Conservation (phyloP, 2,329 filamentous ascomycete genomes). For the Tolypocladium capitatum region DNA sequence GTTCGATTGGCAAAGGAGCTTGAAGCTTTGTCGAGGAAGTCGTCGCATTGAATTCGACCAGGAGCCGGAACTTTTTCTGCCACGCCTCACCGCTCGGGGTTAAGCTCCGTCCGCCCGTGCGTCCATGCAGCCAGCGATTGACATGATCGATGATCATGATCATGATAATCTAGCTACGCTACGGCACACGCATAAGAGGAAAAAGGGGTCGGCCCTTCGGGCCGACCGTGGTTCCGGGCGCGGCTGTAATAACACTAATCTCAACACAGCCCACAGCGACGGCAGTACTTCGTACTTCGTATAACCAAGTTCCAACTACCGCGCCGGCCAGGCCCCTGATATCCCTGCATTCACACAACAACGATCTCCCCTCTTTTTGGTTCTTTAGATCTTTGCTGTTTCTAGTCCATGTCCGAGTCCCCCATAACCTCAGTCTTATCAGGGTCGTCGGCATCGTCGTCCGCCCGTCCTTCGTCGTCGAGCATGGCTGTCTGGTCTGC, state of each 20-base stretch:
- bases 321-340: not conserved
- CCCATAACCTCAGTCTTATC: slow-evolving; percentile 24
- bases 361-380: too few species aligned
- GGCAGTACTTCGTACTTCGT: too few species aligned
- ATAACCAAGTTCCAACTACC: not conserved
- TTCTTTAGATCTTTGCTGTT: not conserved
- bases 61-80: slow-evolving; percentile 7
- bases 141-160: too few species aligned
- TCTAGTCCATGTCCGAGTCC: slow-evolving; percentile 21
- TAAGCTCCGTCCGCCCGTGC: not conserved
- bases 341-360: not conserved
- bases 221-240: too few species aligned
- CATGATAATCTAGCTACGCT: too few species aligned
- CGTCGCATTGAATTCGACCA: not conserved
- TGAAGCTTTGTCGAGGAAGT: not conserved
- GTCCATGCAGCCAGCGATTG: too few species aligned
- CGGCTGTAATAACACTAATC: too few species aligned
- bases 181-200: too few species aligned
- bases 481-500: slow-evolving; percentile 23
- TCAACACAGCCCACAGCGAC: too few species aligned
- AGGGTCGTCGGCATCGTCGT: slow-evolving; percentile 32
- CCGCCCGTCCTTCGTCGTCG: slow-evolving; percentile 30
- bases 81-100: slow-evolving; percentile 15
- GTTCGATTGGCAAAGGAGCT: not conserved
- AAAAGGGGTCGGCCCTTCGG: too few species aligned